These are phyloP conservation scores for Fraxinus quadrangulata DNA, from an alignment of 257 asterid genomes.

Conservation along the genomic window DNA sequence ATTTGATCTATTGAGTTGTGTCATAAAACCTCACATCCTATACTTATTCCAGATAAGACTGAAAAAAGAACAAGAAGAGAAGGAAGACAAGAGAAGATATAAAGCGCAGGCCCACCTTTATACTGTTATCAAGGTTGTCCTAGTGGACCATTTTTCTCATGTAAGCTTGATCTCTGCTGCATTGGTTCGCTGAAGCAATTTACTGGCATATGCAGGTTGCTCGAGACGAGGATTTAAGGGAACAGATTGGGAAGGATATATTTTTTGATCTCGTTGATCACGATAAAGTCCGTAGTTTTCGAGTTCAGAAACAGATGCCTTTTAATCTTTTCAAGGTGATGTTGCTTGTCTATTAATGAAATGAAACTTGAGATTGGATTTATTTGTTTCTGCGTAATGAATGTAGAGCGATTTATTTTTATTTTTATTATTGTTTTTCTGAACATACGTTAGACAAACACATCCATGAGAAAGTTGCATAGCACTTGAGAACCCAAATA, in stretches of 20 bases:
- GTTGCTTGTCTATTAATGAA: conserved; percentile 20
- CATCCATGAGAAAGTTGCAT: neutral
- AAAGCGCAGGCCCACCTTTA: conserved; percentile 96
- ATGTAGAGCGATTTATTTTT: neutral
- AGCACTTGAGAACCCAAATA: neutral
- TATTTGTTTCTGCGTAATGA: neutral
- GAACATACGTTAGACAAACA: neutral
- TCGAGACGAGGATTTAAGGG: conserved; percentile 86
- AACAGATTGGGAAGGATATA: conserved; percentile 94
- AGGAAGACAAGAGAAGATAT: conserved; percentile 92
- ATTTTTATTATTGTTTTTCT: neutral
- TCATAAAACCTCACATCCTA: conserved; percentile 19
- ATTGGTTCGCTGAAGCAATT: conserved; percentile 25
- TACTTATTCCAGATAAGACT: conserved; percentile 69
- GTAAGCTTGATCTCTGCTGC: conserved; percentile 15
- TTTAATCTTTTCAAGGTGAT: conserved; percentile 86
- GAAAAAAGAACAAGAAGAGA: conserved; percentile 97
- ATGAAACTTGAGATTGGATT: conserved; percentile 1
- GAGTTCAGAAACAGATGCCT: conserved; percentile 85
- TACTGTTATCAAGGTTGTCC: conserved; percentile 87
- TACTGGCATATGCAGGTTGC: conserved; percentile 68
- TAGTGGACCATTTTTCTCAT: conserved; percentile 13
- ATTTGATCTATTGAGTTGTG: conserved; percentile 19
- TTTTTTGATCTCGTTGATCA: conserved; percentile 97
- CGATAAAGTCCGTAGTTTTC: conserved; percentile 89